Evolutionary conservation across 2,329 filamentous ascomycete genomes (phyloP).

Genomic region (Talaromyces amestolkiae): DNA sequence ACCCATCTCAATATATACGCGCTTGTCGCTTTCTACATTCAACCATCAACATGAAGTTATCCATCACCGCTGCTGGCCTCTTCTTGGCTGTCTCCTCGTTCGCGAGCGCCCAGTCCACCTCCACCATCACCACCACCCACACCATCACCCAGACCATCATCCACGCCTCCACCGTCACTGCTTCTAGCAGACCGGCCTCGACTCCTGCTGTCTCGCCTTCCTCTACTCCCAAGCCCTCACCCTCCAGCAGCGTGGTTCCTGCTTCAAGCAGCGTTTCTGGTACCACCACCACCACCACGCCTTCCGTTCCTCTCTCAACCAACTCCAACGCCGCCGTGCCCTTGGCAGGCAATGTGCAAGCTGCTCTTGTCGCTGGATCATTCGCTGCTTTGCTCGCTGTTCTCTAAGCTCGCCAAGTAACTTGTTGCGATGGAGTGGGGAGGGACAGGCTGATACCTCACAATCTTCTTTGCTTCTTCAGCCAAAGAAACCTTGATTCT

Average conservation of each 20-base stretch:
- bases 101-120: constrained; percentile 33
- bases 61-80: constrained; percentile 32
- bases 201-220: constrained; percentile 20
- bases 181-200: constrained; percentile 16
- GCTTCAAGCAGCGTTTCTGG: background rate
- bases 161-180: constrained; percentile 31
- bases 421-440: background rate
- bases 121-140: constrained; percentile 33
- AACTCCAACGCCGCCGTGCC: constrained; percentile 22
- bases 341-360: constrained; percentile 26
- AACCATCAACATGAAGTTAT: constrained; percentile 37
- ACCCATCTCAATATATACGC: constrained; percentile 10
- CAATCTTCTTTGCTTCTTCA: background rate
- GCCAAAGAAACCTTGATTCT: constrained; percentile 1
- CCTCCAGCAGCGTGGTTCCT: constrained; percentile 25
- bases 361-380: constrained; percentile 37
- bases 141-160: constrained; percentile 44
- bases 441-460: background rate
- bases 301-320: constrained; percentile 8
- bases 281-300: background rate
- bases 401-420: constrained; percentile 36
- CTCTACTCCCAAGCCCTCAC: constrained; percentile 21
- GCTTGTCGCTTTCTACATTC: constrained; percentile 2
- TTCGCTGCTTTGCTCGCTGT: constrained; percentile 38
- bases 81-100: constrained; percentile 30